Evolutionary conservation across 164 flowering plant species (phyloP).

Genomic region (Cinnamomum chago): DNA sequence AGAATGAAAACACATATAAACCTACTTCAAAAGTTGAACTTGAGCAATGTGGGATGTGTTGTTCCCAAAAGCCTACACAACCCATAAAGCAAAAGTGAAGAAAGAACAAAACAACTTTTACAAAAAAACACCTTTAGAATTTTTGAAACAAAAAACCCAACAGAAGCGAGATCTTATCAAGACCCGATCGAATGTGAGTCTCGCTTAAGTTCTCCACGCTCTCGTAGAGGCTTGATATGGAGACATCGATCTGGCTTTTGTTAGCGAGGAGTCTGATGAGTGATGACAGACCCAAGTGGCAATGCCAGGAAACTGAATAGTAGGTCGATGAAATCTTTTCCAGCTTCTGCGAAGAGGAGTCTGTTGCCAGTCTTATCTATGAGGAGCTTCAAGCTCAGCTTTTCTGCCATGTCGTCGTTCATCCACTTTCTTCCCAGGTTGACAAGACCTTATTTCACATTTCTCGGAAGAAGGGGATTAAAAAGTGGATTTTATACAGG

Average conservation of each 20-base stretch:
- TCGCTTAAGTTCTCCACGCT: not conserved
- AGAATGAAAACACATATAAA: too few species aligned
- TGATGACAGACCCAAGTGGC: constrained; percentile 4
- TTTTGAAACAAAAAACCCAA: too few species aligned
- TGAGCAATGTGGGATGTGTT: too few species aligned
- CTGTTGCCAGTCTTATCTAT: constrained; percentile 7
- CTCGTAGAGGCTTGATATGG: not conserved
- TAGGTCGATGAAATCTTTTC: constrained; percentile 54
- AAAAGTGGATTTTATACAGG: too few species aligned
- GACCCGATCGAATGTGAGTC: not conserved
- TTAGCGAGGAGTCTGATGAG: not conserved
- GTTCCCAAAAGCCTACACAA: too few species aligned
- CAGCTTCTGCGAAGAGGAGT: constrained; percentile 49
- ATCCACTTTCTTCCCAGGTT: too few species aligned
- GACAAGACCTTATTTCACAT: too few species aligned
- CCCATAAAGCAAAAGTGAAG: too few species aligned
- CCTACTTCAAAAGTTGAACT: too few species aligned
- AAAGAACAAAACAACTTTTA: too few species aligned
- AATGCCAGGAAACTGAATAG: constrained; percentile 48
- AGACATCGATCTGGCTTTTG: not conserved
- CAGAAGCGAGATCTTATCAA: not conserved
- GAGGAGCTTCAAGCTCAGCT: constrained; percentile 12
- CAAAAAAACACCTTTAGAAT: too few species aligned
- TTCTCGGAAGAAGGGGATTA: too few species aligned
- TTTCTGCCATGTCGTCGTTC: not conserved